A percentile compares a stretch with the other conserved stretches of the same genome.
Conservation (phyloP, 352 stramenopile species). For the Peronospora destructor region DNA sequence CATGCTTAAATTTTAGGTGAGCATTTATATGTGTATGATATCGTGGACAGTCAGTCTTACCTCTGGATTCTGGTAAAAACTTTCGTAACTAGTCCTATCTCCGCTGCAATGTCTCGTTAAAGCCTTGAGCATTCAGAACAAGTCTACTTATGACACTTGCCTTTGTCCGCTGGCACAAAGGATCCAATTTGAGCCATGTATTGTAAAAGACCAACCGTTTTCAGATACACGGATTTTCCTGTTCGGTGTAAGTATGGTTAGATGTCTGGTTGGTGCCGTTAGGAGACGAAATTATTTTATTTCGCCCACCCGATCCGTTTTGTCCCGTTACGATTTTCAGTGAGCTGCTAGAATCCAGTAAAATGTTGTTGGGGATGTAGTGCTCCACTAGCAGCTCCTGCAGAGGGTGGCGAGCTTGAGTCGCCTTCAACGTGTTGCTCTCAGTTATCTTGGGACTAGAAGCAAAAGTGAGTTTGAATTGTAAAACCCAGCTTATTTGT, state of each 20-base stretch:
- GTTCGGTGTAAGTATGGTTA: constrained; percentile 1
- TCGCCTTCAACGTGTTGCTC: constrained; percentile 41
- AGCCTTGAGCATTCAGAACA: background rate
- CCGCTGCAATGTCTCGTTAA: constrained; percentile 33
- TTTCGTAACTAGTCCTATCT: constrained; percentile 68
- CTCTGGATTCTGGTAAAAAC: constrained; percentile 80
- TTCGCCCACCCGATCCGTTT: constrained; percentile 72
- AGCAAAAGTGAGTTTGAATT: constrained; percentile 1
- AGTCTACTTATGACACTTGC: constrained; percentile 15
- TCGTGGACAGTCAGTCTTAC: constrained; percentile 17
- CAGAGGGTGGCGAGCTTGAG: constrained; percentile 65
- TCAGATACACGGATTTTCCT: constrained; percentile 86
- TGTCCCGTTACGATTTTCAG: constrained; percentile 74
- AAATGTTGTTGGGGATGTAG: constrained; percentile 79
- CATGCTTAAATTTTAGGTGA: constrained; percentile 37
- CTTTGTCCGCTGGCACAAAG: constrained; percentile 70
- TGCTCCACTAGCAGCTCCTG: constrained; percentile 79
- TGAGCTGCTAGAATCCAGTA: constrained; percentile 33
- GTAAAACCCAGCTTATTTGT: background rate
- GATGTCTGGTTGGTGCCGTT: background rate
- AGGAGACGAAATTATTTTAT: background rate
- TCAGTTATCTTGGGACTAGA: constrained; percentile 44
- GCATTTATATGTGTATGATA: background rate
- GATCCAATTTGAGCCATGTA: constrained; percentile 82
- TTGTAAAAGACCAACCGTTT: constrained; percentile 77